Base-by-base conservation (phyloP, 2,329 filamentous ascomycete genomes). In the Colletotrichum sp. region DNA sequence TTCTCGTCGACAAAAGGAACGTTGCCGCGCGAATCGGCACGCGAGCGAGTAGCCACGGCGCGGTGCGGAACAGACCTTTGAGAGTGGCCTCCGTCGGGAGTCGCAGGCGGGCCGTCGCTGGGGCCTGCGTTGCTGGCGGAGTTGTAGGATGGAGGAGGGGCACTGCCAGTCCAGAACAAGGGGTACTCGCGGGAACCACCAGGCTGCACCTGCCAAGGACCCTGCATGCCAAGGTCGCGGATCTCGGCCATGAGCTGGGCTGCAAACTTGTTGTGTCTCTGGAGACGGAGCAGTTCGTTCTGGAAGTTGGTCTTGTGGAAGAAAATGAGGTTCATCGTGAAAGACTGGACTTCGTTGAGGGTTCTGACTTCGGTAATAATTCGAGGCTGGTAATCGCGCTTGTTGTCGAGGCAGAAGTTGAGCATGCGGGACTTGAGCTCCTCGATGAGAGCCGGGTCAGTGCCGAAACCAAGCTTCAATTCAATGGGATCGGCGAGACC, bases 291-390 rank as follows among this genome's bases (percentile, higher is more conserved):
- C 60, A 98, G 89, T 83, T 99, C 96, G 82, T 98, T 98, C 83
- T 99, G 96, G 91, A 95, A 98, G 84, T 96, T 98, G 75, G 94
- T 95, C 85, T 98, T 98, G 90, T 98, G 98, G 88, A 98, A 98
- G 88, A 98, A 98, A 81, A 98, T 93, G 72, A 99, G 92, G 84
- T 98, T 98, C 81, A 98, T 90, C 6, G 93, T 96, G 81, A 98
- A 93, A 7, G 94, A 95, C 82, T 96, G 95, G 44, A 96, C 95
- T 80, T 98, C 93, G 28, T 93, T 92, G 68, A 99, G 93, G 10
- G 92, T 92, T 28, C 91, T 92, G 79, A 99, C 88, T 84, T 98
- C 96, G 0, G 95, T 98, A 49, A 98, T 90, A 73, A 98, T 96
- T 79, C 96, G 96, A 77, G 90, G 89, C 80, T 96, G 94, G 82